phyloP scores from a whole-genome alignment of 371 early-diverging fungal genomes.

The Rhizopus delemar region DNA sequence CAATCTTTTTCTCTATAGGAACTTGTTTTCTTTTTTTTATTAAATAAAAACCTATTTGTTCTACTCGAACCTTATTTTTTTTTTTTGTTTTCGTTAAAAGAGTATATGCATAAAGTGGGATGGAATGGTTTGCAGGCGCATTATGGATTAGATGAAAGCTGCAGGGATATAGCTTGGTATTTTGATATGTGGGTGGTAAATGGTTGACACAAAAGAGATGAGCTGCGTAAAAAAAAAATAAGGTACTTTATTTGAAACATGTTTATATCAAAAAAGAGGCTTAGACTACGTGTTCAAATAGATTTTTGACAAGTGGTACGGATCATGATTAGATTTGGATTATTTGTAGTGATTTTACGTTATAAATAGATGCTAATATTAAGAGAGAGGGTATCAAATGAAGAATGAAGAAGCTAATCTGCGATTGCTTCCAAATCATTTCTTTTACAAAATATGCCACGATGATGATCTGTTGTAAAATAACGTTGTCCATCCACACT shows the following conservation, averaged over 20 bases:
- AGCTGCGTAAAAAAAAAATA: too few relatives aligned
- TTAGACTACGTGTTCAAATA: too few relatives aligned
- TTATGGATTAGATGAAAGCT: too few relatives aligned
- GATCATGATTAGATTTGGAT: not conserved
- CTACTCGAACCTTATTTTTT: not conserved
- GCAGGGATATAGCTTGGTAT: too few relatives aligned
- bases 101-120: too few relatives aligned
- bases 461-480: conserved; percentile 33
- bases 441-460: conserved; percentile 32
- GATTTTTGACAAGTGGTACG: too few relatives aligned
- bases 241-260: too few relatives aligned
- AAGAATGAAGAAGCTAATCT: conserved; percentile 7
- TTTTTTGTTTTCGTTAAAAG: not conserved
- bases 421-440: conserved; percentile 28
- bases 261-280: too few relatives aligned
- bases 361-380: too few relatives aligned
- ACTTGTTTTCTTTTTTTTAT: not conserved
- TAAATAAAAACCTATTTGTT: not conserved
- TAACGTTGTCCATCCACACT: conserved; percentile 26
- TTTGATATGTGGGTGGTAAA: too few relatives aligned
- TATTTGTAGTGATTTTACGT: not conserved
- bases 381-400: not conserved
- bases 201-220: too few relatives aligned
- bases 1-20: not conserved
- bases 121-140: too few relatives aligned